A percentile compares a stretch with the other conserved stretches of the same genome.
Evolutionary conservation across 192 early-diverging fungal species (phyloP).

Genomic region (Backusella luteola): DNA sequence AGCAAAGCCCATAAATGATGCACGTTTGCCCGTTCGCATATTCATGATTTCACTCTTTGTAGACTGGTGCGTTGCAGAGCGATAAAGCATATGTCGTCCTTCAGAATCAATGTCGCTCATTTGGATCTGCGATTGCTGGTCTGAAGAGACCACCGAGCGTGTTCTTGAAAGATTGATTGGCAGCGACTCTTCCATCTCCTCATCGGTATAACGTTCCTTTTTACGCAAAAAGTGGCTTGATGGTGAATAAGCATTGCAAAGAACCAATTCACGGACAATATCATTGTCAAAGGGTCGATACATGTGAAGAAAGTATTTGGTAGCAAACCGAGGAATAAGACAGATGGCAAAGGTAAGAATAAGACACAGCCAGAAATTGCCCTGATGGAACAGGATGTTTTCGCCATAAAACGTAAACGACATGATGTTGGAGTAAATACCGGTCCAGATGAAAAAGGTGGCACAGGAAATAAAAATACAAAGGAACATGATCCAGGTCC

Average conservation of each 20-base stretch:
- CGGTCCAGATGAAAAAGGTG: conserved; percentile 59
- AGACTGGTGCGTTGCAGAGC: not conserved
- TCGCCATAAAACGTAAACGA: conserved; percentile 33
- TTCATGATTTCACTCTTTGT: conserved; percentile 36
- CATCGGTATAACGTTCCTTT: not conserved
- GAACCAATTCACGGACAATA: conserved; percentile 78
- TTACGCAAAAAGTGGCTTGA: not conserved
- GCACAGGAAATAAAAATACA: conserved; percentile 48
- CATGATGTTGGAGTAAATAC: conserved; percentile 51
- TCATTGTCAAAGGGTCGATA: conserved; percentile 80
- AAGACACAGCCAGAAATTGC: conserved; percentile 70
- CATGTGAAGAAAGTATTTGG: conserved; percentile 66
- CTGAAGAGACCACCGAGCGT: not conserved
- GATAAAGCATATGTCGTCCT: not conserved
- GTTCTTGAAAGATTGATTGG: conserved; percentile 20
- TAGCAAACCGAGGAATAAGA: conserved; percentile 70
- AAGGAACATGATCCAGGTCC: conserved; percentile 69
- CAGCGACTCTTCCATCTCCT: conserved; percentile 19
- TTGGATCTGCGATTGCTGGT: not conserved
- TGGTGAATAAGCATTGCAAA: conserved; percentile 7
- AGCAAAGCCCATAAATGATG: conserved; percentile 47
- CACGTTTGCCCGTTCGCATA: conserved; percentile 41
- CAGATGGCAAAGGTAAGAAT: conserved; percentile 58
- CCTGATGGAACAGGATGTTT: conserved; percentile 58
- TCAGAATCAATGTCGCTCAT: not conserved